phyloP scores from a whole-genome alignment of 208 protist species.

The Trypanosoma scelopori region DNA sequence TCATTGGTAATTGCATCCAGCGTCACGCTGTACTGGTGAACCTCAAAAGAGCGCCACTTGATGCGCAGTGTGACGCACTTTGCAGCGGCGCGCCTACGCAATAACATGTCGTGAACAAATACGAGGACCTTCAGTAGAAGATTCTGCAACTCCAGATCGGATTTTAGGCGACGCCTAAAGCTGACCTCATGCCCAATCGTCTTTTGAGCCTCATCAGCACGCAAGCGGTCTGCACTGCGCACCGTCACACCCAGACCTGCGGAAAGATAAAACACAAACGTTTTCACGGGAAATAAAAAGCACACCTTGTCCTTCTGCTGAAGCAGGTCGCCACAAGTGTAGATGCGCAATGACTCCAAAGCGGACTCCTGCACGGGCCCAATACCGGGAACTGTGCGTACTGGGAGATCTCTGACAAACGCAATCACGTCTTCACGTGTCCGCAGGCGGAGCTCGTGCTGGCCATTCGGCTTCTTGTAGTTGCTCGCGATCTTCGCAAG shows the following conservation, averaged over 20 bases:
- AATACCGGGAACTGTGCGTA: constrained; percentile 83
- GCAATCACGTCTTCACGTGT: constrained; percentile 75
- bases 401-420: constrained; percentile 72
- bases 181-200: constrained; percentile 80
- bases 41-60: constrained; percentile 75
- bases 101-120: constrained; percentile 49
- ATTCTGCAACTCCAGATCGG: constrained; percentile 48
- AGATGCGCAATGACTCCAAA: constrained; percentile 70
- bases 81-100: constrained; percentile 53
- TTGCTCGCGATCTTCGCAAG: constrained; percentile 93
- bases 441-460: constrained; percentile 84
- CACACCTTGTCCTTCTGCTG: constrained; percentile 64
- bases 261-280: constrained; percentile 72
- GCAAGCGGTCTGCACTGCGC: constrained; percentile 44
- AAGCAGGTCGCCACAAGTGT: constrained; percentile 77
- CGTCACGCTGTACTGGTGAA: constrained; percentile 57
- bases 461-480: constrained; percentile 95
- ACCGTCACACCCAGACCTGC: constrained; percentile 70
- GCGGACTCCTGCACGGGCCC: constrained; percentile 71
- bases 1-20: constrained; percentile 67
- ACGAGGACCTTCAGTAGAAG: constrained; percentile 55
- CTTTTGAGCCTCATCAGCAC: constrained; percentile 40
- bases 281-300: constrained; percentile 78
- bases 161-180: constrained; percentile 60
- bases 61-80: constrained; percentile 57